Conservation (phyloP, 2,329 filamentous ascomycete species). For the Phaeosphaeriaceae sp. region DNA sequence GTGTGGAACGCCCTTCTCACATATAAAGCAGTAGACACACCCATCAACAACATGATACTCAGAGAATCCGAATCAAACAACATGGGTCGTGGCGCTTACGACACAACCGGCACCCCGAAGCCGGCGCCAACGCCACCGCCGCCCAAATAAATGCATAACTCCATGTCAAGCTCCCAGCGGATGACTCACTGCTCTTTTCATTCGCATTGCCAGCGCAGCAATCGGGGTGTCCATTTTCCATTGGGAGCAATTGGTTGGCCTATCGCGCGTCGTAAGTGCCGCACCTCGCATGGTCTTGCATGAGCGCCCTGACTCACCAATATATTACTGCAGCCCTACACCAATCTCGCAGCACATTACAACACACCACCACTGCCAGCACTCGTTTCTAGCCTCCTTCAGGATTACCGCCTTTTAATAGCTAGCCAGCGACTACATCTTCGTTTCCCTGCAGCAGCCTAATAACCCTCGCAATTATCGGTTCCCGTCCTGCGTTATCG, state of each 20-base stretch:
- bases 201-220: not conserved
- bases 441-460: slow-evolving; percentile 40
- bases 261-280: slow-evolving; percentile 42
- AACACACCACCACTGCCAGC: slow-evolving; percentile 20
- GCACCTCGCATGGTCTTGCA: slow-evolving; percentile 35
- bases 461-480: slow-evolving; percentile 45
- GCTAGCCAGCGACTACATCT: slow-evolving; percentile 41
- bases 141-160: slow-evolving; percentile 44
- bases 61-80: slow-evolving; percentile 51
- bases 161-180: slow-evolving; percentile 6
- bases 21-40: slow-evolving; percentile 39
- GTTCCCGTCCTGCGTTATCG: slow-evolving; percentile 28
- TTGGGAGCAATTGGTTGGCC: slow-evolving; percentile 43
- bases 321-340: slow-evolving; percentile 34
- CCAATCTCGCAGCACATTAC: slow-evolving; percentile 19
- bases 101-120: slow-evolving; percentile 58
- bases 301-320: slow-evolving; percentile 36
- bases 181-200: slow-evolving; percentile 6
- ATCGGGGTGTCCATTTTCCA: slow-evolving; percentile 20
- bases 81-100: slow-evolving; percentile 58
- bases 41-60: slow-evolving; percentile 50
- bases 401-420: slow-evolving; percentile 47
- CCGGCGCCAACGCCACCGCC: slow-evolving; percentile 51
- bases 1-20: slow-evolving; percentile 32
- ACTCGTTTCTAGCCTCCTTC: slow-evolving; percentile 17